These are phyloP conservation scores for Amanita subjunquillea DNA, from an alignment of 768 basidiomycete genomes.

Conservation along the genomic window DNA sequence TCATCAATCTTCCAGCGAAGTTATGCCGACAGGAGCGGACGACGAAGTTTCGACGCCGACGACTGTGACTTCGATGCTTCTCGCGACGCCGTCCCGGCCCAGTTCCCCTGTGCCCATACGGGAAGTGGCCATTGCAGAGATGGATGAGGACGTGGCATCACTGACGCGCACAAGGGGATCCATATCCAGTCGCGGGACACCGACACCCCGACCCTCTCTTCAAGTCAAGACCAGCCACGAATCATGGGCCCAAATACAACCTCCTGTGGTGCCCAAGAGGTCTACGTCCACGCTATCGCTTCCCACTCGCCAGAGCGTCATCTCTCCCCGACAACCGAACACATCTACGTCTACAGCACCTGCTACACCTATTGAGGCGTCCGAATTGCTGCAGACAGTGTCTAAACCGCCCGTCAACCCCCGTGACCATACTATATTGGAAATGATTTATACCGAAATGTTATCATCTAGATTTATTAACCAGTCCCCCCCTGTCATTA, in stretches of 20 bases:
- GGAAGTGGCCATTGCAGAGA: constrained; percentile 11
- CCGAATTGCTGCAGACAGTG: constrained; percentile 24
- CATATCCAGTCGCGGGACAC: neutral
- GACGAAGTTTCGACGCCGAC: constrained; percentile 8
- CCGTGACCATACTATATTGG: constrained; percentile 55
- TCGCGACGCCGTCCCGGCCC: constrained; percentile 15
- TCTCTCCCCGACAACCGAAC: neutral
- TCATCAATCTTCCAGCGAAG: neutral
- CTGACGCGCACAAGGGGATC: neutral
- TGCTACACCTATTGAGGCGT: neutral
- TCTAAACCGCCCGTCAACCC: constrained; percentile 42
- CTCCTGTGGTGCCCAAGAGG: neutral
- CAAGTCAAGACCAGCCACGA: constrained; percentile 9
- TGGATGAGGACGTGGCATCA: constrained; percentile 9
- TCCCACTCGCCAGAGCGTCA: neutral
- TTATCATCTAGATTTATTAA: constrained; percentile 63
- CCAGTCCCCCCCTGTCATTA: constrained; percentile 50
- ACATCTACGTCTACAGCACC: neutral
- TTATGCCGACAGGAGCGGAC: neutral
- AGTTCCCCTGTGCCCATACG: constrained; percentile 13
- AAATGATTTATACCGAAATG: constrained; percentile 58
- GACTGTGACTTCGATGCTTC: constrained; percentile 9
- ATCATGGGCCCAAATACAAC: neutral
- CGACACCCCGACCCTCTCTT: constrained; percentile 5
- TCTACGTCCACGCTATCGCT: constrained; percentile 4